Evolutionary conservation across 495 filamentous ascomycete species (phyloP).

Genomic region (Neurospora sp.): DNA sequence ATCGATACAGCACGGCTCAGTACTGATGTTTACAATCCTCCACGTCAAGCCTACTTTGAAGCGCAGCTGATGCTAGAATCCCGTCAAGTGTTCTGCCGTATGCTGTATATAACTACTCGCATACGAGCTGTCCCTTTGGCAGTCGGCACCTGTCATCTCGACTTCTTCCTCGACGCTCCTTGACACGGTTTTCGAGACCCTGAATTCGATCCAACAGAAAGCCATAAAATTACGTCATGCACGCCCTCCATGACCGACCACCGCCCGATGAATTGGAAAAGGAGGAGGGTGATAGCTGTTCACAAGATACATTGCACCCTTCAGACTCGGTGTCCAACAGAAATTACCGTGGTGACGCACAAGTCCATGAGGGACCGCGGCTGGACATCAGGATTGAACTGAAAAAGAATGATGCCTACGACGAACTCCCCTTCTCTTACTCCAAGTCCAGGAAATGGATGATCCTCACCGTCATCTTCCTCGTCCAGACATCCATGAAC

Average conservation of each 20-base stretch:
- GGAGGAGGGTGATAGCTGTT: background rate
- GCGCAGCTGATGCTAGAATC: background rate
- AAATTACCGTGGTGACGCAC: background rate
- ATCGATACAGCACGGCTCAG: background rate
- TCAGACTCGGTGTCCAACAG: background rate
- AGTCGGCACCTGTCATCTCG: background rate
- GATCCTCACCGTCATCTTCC: constrained; percentile 63
- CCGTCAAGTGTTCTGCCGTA: background rate
- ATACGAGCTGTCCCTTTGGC: background rate
- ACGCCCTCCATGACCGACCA: background rate
- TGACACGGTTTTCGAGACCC: background rate
- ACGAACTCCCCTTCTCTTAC: constrained; percentile 56
- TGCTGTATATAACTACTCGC: background rate
- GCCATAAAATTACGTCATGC: background rate
- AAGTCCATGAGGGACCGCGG: background rate
- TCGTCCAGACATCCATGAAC: constrained; percentile 77
- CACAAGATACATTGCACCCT: background rate
- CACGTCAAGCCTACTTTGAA: background rate
- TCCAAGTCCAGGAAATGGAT: constrained; percentile 63
- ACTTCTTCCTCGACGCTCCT: background rate
- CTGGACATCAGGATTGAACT: constrained; percentile 40
- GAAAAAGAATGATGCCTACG: constrained; percentile 52
- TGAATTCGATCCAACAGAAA: background rate
- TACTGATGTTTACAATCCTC: background rate
- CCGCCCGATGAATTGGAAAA: background rate